These are phyloP conservation scores for Lentithecium fluviatile DNA, from an alignment of 495 filamentous ascomycete species.

Conservation along the genomic window DNA sequence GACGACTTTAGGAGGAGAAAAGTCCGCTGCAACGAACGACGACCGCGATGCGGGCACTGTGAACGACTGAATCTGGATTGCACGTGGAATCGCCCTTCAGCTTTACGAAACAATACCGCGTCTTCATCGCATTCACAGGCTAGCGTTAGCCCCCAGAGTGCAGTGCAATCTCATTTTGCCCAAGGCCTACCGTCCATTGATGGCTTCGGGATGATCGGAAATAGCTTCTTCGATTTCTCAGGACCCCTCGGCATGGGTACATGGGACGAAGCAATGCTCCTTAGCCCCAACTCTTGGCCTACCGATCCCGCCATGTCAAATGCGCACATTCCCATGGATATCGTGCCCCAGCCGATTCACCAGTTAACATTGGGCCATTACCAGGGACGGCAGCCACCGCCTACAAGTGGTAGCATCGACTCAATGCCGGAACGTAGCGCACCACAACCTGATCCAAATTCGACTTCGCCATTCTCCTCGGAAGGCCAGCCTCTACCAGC, in stretches of 20 bases:
- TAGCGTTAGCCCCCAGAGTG: not conserved
- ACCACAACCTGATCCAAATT: conserved; percentile 13
- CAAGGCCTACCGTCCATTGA: conserved; percentile 3
- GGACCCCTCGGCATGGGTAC: conserved; percentile 19
- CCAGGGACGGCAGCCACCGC: not conserved
- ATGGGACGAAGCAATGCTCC: conserved; percentile 28
- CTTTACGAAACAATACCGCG: not conserved
- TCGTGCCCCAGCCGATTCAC: conserved; percentile 11
- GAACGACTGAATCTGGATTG: conserved; percentile 25
- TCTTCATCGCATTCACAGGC: conserved; percentile 11
- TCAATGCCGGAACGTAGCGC: conserved; percentile 2
- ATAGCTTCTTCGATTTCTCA: conserved; percentile 21
- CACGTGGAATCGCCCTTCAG: conserved; percentile 13
- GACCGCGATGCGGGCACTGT: conserved; percentile 24
- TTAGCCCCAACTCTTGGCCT: conserved; percentile 24
- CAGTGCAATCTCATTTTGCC: not conserved
- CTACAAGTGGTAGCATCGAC: not conserved
- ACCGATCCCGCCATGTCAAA: conserved; percentile 3
- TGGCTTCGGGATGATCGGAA: conserved; percentile 13
- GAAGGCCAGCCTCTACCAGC: conserved; percentile 1
- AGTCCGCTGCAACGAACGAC: conserved; percentile 20
- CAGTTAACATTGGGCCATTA: not conserved
- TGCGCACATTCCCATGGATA: not conserved
- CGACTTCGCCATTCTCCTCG: conserved; percentile 19
- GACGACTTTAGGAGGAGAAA: conserved; percentile 13